Evolutionary conservation across 1,284 basidiomycete genomes (phyloP).

Genomic region (Rhizoctonia solani): DNA sequence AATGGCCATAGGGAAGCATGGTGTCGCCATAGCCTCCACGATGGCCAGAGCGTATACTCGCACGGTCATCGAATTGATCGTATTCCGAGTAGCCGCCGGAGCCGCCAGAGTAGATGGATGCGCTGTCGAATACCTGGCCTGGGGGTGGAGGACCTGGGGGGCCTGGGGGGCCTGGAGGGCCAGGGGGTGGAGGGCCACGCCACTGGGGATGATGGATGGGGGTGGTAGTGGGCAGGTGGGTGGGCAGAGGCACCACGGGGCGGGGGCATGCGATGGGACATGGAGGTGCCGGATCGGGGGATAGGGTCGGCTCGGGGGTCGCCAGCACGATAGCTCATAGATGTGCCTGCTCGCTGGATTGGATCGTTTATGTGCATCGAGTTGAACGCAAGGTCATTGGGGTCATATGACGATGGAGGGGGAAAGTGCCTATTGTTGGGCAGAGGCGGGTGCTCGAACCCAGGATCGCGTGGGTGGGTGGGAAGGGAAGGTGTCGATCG

Average conservation of each 20-base stretch:
- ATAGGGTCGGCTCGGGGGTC: conserved; percentile 41
- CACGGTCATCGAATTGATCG: background rate
- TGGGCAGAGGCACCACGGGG: conserved; percentile 12
- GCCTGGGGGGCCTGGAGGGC: too few relatives aligned
- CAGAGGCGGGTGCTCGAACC: conserved; percentile 43
- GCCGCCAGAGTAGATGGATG: conserved; percentile 9
- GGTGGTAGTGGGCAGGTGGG: conserved; percentile 23
- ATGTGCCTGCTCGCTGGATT: conserved; percentile 55
- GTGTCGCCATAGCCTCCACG: background rate
- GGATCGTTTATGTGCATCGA: conserved; percentile 54
- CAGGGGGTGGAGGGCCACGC: conserved; percentile 13
- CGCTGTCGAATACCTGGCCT: conserved; percentile 17
- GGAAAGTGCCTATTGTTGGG: conserved; percentile 45
- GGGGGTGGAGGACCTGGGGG: too few relatives aligned
- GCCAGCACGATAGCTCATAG: conserved; percentile 55
- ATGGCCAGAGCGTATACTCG: conserved; percentile 15
- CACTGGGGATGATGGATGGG: too few relatives aligned
- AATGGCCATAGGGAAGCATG: conserved; percentile 14
- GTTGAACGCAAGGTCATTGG: conserved; percentile 50
- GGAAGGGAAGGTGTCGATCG: conserved; percentile 51
- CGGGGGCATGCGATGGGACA: conserved; percentile 29
- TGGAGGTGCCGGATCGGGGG: conserved; percentile 36
- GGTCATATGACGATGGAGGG: conserved; percentile 49
- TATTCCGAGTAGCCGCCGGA: conserved; percentile 5
- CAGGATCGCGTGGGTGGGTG: conserved; percentile 48